Conservation (phyloP, 805 yeast species). For the Starmerella geochares region DNA sequence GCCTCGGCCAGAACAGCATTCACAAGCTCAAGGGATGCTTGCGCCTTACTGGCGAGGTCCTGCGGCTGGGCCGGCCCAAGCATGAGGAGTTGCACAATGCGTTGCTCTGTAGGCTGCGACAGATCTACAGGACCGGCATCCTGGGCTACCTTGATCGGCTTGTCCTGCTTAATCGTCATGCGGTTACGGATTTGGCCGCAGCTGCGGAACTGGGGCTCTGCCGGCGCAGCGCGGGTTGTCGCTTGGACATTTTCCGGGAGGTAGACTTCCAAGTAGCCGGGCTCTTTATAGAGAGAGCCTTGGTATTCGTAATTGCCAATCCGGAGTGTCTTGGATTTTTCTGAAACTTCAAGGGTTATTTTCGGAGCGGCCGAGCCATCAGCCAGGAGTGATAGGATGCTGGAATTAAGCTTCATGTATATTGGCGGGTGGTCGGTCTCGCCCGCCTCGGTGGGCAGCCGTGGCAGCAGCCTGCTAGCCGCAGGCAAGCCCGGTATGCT, state of each 20-base stretch:
- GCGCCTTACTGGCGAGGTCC: slow-evolving; percentile 8
- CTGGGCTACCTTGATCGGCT: slow-evolving; percentile 3
- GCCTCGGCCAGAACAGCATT: slow-evolving; percentile 3
- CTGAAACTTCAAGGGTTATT: slow-evolving; percentile 14
- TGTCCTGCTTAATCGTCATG: slow-evolving; percentile 14
- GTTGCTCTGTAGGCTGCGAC: slow-evolving; percentile 9
- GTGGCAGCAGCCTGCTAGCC: slow-evolving; percentile 10
- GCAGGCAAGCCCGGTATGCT: slow-evolving; percentile 5
- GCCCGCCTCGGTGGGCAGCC: background rate
- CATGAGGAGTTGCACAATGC: slow-evolving; percentile 13
- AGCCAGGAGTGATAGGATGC: slow-evolving; percentile 13
- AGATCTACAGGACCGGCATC: slow-evolving; percentile 3
- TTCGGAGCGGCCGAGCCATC: background rate
- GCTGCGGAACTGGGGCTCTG: slow-evolving; percentile 10
- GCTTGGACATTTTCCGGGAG: slow-evolving; percentile 7
- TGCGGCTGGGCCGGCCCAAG: slow-evolving; percentile 8
- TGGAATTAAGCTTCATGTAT: slow-evolving; percentile 20
- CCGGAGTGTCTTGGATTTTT: slow-evolving; percentile 14
- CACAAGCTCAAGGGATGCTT: slow-evolving; percentile 12
- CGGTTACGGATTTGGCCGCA: slow-evolving; percentile 20
- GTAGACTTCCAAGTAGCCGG: slow-evolving; percentile 24
- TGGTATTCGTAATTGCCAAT: slow-evolving; percentile 18
- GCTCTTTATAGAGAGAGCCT: slow-evolving; percentile 20
- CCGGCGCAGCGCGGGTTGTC: background rate
- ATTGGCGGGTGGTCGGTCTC: slow-evolving; percentile 23